These are phyloP conservation scores for Penicillium vulpinum DNA, from an alignment of 2,329 filamentous ascomycete genomes.

Conservation along the genomic window DNA sequence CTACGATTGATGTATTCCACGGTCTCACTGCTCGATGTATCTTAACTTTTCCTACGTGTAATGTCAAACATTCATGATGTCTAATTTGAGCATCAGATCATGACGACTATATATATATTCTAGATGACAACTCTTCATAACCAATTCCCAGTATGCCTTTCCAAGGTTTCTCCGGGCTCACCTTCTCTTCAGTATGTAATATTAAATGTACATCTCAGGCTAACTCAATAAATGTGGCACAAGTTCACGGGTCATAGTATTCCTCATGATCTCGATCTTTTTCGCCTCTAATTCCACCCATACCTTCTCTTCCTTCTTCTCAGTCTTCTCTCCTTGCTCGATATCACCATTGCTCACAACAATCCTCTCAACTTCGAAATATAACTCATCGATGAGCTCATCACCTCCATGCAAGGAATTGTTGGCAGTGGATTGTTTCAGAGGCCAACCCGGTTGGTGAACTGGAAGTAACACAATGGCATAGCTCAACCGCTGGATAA, in stretches of 20 bases:
- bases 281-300: neutral
- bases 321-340: too few species aligned
- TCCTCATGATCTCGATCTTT: neutral
- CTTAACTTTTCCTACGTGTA: neutral
- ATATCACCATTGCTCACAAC: too few species aligned
- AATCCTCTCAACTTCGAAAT: too few species aligned
- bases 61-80: neutral
- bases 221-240: too few species aligned
- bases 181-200: too few species aligned
- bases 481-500: neutral
- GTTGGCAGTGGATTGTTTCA: neutral
- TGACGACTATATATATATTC: too few species aligned
- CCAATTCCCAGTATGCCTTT: neutral
- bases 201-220: too few species aligned
- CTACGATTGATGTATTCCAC: neutral
- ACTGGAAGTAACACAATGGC: neutral
- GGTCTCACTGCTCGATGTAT: neutral
- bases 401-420: neutral
- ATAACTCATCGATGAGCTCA: neutral
- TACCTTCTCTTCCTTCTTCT: neutral
- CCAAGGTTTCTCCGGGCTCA: neutral
- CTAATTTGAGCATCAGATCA: neutral
- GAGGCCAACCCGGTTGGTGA: neutral
- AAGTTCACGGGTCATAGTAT: neutral
- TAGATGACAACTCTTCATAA: neutral